Percentiles rank a stretch among this genome's conserved stretches.
phyloP scores from a whole-genome alignment of 2,329 filamentous ascomycete species.

The Botrytis pseudocinerea region DNA sequence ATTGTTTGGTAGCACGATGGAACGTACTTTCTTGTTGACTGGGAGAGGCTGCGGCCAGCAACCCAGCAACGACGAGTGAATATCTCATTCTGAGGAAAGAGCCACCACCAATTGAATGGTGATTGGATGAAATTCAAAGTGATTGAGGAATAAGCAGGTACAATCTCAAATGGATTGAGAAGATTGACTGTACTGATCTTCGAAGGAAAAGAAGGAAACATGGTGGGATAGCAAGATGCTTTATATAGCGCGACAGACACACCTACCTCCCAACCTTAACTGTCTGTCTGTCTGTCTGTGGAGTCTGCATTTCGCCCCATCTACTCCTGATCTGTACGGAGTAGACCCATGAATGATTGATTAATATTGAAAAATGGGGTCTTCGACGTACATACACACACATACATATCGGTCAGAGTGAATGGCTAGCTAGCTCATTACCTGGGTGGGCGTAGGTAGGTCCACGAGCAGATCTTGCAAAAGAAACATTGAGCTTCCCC shows the following conservation, averaged over 20 bases:
- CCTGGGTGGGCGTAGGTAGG: too few relatives aligned
- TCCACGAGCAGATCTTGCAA: background rate
- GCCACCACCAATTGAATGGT: background rate
- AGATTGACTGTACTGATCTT: background rate
- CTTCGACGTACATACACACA: background rate
- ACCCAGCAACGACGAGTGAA: conserved; percentile 10
- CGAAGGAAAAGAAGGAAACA: background rate
- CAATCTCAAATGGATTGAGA: background rate
- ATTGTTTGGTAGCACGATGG: conserved; percentile 7
- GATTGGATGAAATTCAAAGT: background rate
- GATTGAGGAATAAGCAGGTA: background rate
- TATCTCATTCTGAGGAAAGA: conserved; percentile 1
- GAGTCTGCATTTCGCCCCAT: background rate
- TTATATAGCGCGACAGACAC: background rate
- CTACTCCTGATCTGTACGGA: background rate
- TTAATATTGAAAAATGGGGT: background rate
- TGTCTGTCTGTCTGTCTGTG: background rate
- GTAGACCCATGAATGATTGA: background rate
- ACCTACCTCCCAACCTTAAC: too few relatives aligned
- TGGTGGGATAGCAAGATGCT: background rate
- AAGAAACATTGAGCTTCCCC: background rate
- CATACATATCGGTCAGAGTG: background rate
- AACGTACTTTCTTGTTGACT: conserved; percentile 12
- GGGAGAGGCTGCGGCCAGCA: conserved; percentile 3
- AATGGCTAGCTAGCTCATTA: too few relatives aligned